Base-by-base conservation (phyloP, 1,284 basidiomycete genomes). In the Cryptococcus deneoformans region DNA sequence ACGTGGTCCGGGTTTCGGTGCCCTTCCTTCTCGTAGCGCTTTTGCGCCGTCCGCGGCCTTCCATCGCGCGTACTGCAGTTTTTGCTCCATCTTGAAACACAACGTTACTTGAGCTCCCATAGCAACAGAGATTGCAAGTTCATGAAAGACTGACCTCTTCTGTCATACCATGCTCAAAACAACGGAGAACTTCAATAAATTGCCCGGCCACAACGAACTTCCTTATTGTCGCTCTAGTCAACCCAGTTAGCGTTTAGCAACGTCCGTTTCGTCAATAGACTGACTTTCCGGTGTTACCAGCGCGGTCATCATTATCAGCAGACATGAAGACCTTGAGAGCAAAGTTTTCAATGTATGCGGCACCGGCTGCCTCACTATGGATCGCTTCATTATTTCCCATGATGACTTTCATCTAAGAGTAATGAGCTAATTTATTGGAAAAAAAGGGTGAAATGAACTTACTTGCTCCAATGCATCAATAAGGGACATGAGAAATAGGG, bases 281-380 rank as follows among this genome's bases (percentile, higher is more conserved):
- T 56, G 67, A 88, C 91, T 86, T 85, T 47, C 86, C 89, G 11
- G 87, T 86, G 52, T 81, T 82, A 0, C 89, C 92, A 12, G 79
- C 82, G 45, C 92, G 81, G 73, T 97, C 94, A 71, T 94, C 90
- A 63, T 89, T 87, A 73, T 99, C 94, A n/a, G 95, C 94, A 54
- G 83, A 82, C 9, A 82, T 80, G 76, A 98, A 99, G 34, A 98
- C 86, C 62, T 84, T 88, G 39, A 95, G 78, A 1, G 91, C 94
- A 80, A 97, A 97, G 79, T 93, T 93, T 79, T 96, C 92, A 36
- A 97, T 85, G 71, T 93, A 93, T 3, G 92, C 92, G 1, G 87
- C 83, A 51, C 89, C 90, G 0, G 86, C 91, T 1, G 84, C 80
- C 67, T 96, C 92, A 64, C 87, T 84, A 57, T 89, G 87, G 57